Evolutionary conservation across 2,329 filamentous ascomycete species (phyloP).

Genomic region (Neopestalotiopsis sp.): DNA sequence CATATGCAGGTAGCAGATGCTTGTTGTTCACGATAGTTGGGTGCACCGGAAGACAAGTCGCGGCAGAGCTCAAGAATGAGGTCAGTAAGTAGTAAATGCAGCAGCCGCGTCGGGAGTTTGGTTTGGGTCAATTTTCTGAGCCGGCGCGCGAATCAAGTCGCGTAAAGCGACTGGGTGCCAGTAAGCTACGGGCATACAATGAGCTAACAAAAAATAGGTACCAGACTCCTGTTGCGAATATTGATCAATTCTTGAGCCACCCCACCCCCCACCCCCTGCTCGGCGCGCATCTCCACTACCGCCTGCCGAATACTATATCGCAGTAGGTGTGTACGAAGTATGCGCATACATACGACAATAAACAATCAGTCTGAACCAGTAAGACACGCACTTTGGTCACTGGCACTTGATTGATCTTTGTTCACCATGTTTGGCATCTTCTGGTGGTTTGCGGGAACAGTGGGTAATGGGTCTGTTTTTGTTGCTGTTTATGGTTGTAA

Average conservation of each 20-base stretch:
- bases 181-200: not conserved
- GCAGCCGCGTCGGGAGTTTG: conserved; percentile 7
- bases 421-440: not conserved
- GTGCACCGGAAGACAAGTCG: not conserved
- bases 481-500: not conserved
- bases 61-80: conserved; percentile 6
- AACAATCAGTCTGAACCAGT: not conserved
- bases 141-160: conserved; percentile 14
- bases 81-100: conserved; percentile 5
- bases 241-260: not conserved
- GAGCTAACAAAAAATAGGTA: not conserved
- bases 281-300: not conserved
- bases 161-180: conserved; percentile 5
- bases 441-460: not conserved
- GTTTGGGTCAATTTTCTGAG: conserved; percentile 6
- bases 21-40: not conserved
- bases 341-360: not conserved
- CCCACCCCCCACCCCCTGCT: not conserved
- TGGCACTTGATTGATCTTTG: not conserved
- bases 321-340: no score
- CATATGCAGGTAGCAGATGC: not conserved
- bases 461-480: not conserved
- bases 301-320: not conserved
- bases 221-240: not conserved
- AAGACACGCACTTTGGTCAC: not conserved